Evolutionary conservation across 73 alveolate species (phyloP), one percentile per base, ranked within the genome.

Genomic region (Breviolum minutum): DNA sequence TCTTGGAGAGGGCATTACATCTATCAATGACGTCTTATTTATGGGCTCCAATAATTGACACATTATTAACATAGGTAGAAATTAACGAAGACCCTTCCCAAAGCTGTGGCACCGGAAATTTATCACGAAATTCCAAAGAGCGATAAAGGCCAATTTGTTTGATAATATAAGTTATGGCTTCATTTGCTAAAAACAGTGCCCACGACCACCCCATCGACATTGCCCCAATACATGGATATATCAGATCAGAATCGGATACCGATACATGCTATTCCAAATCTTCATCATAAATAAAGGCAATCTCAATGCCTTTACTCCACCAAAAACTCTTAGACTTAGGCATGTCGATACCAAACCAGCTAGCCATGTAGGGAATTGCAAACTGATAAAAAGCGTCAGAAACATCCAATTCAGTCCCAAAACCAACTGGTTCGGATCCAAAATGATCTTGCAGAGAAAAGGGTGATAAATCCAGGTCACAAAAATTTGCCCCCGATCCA

Each of bases 191-290:
- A n/a, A n/a, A n/a, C n/a, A n/a, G n/a, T n/a, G n/a, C n/a, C n/a
- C n/a, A n/a, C n/a, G n/a, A n/a, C 94, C 94, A 84, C 13, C 94
- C 94, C 94, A 84, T 84, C 1, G 92, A 48, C 92, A 83, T 54
- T 10, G 66, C 71, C 40, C 48, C 54, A n/a, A 84, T 17, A 0
- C 54, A 74, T 0, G 94, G 94, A 24, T 84, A 84, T 13, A 84
- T 27, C 32, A 16, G 29, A 6, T 5, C 77, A 40, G 2, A 2
- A 2, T 9, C 24, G 30, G 24, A 19, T 5, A 84, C 93, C 7
- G 24, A 24, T 8, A 22, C 77, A 5, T 84, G 77, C 7, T 5
- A 12, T 11, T 62, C 61, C 62, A 20, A 24, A 22, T 85, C 94
- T 26, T 85, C 94, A 20, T 85, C 61, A 62, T 61, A 85, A 29